Evolutionary conservation across 2,329 filamentous ascomycete genomes (phyloP), one percentile per base, ranked within the genome.

Genomic region (Massarina eburnea): DNA sequence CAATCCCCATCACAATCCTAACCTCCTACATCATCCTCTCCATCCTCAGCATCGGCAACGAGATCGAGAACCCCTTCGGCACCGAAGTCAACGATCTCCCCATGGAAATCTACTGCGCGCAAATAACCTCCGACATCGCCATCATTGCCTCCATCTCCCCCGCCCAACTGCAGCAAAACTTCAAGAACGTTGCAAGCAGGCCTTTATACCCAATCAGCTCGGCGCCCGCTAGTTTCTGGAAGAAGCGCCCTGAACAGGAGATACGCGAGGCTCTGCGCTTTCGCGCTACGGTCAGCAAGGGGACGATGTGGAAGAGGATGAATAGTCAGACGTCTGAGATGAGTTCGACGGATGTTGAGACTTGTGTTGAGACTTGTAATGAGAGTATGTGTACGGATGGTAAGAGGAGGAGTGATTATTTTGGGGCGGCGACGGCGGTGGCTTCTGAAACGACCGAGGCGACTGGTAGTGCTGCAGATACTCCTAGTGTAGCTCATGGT

Each of bases 11-110:
- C 19, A 14, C 19, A 14, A 19, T 34, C 17, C 32, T 34, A 34
- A 34, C 10, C 32, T 18, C 8, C 22, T 92, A 92, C 71, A 92
- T 94, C 59, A 92, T 94, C 66, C 81, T 94, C 53, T 88, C 87
- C 32, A 81, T 94, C 37, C 78, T 82, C 1, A 77, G 80, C 55
- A 92, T 92, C 59, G 89, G 89, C 32, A 82, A 82, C 55, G 88
- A 94, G 72, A 86, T 94, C 54, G 89, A 94, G 71, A 90, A 94
- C 63, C 89, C 89, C 14, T 94, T 94, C 67, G 89, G 89, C 46
- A 77, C 84, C 55, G 89, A 94, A 55, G 88, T 91, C 58, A 94
- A 94, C 64, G 89, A 94, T 67, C 73, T 68, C 12, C 63, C 63
- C 9, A 62, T 68, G 3, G 89, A 92, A 62, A 74, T 77, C 12